Percentiles rank a stretch among this genome's conserved stretches.
Conservation (phyloP, 108 stramenopile genomes). For the Conticribra weissflogii region DNA sequence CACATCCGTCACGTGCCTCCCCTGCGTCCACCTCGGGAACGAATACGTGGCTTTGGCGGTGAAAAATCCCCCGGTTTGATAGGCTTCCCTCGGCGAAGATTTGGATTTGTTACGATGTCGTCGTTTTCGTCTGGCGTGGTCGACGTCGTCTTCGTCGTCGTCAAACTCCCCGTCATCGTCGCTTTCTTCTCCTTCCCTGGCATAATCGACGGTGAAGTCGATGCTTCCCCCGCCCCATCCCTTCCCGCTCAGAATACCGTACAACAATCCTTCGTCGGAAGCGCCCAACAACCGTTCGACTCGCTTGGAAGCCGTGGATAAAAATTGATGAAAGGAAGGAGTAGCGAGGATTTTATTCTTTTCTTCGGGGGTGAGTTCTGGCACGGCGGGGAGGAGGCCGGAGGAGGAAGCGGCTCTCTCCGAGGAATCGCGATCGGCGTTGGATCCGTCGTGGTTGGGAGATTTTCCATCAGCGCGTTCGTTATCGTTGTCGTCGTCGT, state of each 20-base stretch:
- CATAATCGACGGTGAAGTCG: conserved; percentile 74
- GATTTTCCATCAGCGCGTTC: conserved; percentile 19
- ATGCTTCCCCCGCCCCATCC: conserved; percentile 15
- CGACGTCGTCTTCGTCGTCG: conserved; percentile 14
- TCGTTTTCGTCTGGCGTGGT: background rate
- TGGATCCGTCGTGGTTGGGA: too few relatives aligned
- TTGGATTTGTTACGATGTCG: conserved; percentile 2
- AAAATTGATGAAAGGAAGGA: conserved; percentile 67
- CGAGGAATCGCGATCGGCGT: too few relatives aligned
- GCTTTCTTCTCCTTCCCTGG: conserved; percentile 42
- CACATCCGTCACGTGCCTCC: conserved; percentile 75
- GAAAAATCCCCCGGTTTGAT: conserved; percentile 52
- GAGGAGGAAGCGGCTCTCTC: too few relatives aligned
- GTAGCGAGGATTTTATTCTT: conserved; percentile 60
- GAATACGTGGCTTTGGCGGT: conserved; percentile 66
- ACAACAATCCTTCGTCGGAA: conserved; percentile 34
- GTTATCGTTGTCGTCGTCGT: conserved; percentile 12
- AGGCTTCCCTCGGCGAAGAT: conserved; percentile 17
- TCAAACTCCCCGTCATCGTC: conserved; percentile 29
- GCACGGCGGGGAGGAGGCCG: too few relatives aligned
- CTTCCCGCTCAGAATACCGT: conserved; percentile 11
- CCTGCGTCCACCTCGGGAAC: conserved; percentile 72
- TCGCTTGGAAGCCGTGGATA: conserved; percentile 81
- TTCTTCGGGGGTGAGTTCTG: conserved; percentile 61
- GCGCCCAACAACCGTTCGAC: conserved; percentile 81